Evolutionary conservation across 345 rosid species (phyloP).

Genomic region (Pseudoturritis turrita): DNA sequence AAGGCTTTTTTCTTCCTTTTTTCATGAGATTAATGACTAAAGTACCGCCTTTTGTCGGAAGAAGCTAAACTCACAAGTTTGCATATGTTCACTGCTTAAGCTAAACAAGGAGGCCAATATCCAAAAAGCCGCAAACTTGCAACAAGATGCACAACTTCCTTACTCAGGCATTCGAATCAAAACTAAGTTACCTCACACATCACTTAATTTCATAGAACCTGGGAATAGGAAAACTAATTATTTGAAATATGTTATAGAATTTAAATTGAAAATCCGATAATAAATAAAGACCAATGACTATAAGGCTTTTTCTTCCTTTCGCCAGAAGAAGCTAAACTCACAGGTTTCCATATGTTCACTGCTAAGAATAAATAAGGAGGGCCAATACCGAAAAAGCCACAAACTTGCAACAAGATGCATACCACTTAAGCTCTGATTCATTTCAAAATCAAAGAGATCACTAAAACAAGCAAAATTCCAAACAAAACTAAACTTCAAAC

Average conservation of each 20-base stretch:
- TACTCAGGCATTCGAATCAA: too few relatives aligned
- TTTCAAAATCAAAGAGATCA: background rate
- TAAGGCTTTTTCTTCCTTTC: too few relatives aligned
- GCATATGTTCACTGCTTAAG: too few relatives aligned
- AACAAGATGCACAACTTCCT: conserved; percentile 4
- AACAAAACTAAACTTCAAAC: background rate
- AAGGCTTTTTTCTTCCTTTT: background rate
- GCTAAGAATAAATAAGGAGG: background rate
- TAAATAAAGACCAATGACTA: too few relatives aligned
- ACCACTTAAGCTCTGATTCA: background rate
- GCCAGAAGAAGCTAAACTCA: background rate
- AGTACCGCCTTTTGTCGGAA: background rate
- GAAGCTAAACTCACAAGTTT: too few relatives aligned
- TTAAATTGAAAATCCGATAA: too few relatives aligned
- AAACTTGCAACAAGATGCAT: conserved; percentile 4
- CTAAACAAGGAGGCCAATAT: too few relatives aligned
- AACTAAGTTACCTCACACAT: too few relatives aligned
- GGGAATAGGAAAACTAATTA: too few relatives aligned
- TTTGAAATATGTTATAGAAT: too few relatives aligned
- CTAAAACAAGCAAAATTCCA: background rate
- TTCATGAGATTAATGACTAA: background rate
- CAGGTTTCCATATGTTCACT: background rate
- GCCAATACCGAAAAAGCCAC: background rate
- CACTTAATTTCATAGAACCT: too few relatives aligned
- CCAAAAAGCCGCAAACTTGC: background rate